Evolutionary conservation across 2,329 filamentous ascomycete species (phyloP).

Genomic region (Beauveria rudraprayagi): DNA sequence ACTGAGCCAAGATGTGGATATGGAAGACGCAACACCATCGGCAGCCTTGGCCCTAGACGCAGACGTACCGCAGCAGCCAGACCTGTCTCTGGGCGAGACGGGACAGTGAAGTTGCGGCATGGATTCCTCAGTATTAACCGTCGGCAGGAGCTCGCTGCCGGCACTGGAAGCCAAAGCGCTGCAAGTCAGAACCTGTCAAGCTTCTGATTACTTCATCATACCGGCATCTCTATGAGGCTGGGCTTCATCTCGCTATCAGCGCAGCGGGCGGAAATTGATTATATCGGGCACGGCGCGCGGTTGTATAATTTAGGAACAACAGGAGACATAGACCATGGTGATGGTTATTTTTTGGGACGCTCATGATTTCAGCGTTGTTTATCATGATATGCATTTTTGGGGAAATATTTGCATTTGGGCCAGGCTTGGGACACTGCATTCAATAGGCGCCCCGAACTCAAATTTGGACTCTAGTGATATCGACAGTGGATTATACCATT

Average conservation of each 20-base stretch:
- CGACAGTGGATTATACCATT: constrained; percentile 4
- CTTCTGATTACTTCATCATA: constrained; percentile 23
- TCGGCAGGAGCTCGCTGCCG: constrained; percentile 14
- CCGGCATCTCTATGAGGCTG: not conserved
- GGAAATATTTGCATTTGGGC: not conserved
- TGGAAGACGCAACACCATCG: constrained; percentile 48
- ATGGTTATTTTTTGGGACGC: not conserved
- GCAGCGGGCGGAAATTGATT: not conserved
- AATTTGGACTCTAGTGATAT: not conserved
- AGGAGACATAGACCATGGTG: not conserved
- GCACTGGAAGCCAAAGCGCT: not conserved
- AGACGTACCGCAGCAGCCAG: not conserved
- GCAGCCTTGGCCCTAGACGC: constrained; percentile 40
- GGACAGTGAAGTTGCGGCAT: not conserved
- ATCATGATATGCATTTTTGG: constrained; percentile 2
- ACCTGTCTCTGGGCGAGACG: not conserved
- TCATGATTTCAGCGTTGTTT: constrained; percentile 9
- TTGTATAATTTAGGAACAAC: constrained; percentile 3
- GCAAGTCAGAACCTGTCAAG: not conserved
- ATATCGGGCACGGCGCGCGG: not conserved
- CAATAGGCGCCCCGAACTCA: not conserved
- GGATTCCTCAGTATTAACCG: not conserved
- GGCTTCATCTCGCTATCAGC: not conserved
- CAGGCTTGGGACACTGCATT: not conserved
- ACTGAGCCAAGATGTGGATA: constrained; percentile 42